Base-by-base conservation (phyloP, 805 yeast genomes). In the Kodamaea nitidulidarum region DNA sequence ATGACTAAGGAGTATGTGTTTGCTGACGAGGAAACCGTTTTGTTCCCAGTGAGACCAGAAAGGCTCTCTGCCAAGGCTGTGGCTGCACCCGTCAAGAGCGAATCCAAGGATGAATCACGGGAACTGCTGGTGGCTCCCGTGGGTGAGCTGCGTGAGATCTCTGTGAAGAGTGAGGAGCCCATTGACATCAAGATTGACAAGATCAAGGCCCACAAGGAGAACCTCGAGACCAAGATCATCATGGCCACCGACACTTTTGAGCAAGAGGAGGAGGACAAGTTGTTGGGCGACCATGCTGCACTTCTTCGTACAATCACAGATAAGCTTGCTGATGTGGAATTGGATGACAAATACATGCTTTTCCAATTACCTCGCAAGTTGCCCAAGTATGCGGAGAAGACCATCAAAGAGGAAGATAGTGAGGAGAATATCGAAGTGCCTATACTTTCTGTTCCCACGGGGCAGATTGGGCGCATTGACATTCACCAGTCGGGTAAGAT, bases 401-500 rank as follows among this genome's bases (percentile, higher is more conserved):
- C 7, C 22, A 8, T 20, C 7, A 15, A 18, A 4, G 34, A 28
- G 25, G 17, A 18, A 4, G 34, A 28, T 15, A n/a, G 12, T 12
- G 35, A 18, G 15, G 34, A 12, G 9, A 21, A 9, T 4, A 20
- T 22, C 6, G 25, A 31, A 6, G 30, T 24, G n/a, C n/a, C n/a
- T n/a, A n/a, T n/a, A n/a, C 15, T 14, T 15, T 9, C 15, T 12
- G 15, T 15, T n/a, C 31, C 17, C 17, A 21, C 35, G 7, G 96
- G 96, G 1, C 69, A 69, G 39, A 70, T 88, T 27, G 97, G 97
- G 4, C 70, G 75, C 7, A 54, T 91, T 24, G 76, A 91, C 40
- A 69, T 81, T 33, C 96, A 90, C 58, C 76, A 81, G 52, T 86
- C 96, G 1, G 98, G 98, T 3, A 85, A 76, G 55, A 58, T 88